These are phyloP conservation scores for Xylaria intraflava DNA, from an alignment of 495 filamentous ascomycete species.

Conservation along the genomic window DNA sequence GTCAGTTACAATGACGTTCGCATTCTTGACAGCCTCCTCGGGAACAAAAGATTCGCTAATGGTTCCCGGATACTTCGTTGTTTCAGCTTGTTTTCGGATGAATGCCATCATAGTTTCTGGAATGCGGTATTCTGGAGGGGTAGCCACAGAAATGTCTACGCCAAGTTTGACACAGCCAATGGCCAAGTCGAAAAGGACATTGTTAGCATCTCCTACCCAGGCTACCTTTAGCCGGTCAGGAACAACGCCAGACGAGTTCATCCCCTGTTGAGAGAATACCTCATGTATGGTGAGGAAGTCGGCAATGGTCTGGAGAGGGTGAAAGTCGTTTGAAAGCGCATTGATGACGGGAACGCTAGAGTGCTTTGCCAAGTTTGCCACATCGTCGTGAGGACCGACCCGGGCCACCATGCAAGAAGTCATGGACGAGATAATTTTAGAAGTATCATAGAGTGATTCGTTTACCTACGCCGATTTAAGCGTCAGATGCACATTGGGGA, in stretches of 20 bases:
- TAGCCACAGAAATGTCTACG: conserved; percentile 76
- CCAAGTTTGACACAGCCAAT: conserved; percentile 82
- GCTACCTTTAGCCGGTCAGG: conserved; percentile 81
- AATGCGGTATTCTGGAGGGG: conserved; percentile 76
- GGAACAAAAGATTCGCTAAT: conserved; percentile 70
- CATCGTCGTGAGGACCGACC: conserved; percentile 75
- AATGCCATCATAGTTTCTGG: conserved; percentile 60
- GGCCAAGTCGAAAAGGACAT: conserved; percentile 88
- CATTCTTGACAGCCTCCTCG: conserved; percentile 81
- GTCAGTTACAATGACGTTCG: conserved; percentile 88
- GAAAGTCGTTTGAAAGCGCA: conserved; percentile 79
- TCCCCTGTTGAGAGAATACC: conserved; percentile 45
- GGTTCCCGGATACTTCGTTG: conserved; percentile 53
- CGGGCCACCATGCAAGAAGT: conserved; percentile 83
- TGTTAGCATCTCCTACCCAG: conserved; percentile 96
- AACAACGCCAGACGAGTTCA: conserved; percentile 48
- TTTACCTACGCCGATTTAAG: conserved; percentile 56
- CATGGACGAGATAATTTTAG: conserved; percentile 88
- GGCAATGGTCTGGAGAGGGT: conserved; percentile 87
- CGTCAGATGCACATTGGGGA: background rate
- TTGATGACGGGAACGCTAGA: conserved; percentile 91
- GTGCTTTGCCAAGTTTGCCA: conserved; percentile 68
- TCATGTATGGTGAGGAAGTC: conserved; percentile 91
- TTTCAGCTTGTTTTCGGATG: conserved; percentile 55
- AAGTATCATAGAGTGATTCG: conserved; percentile 84